These are phyloP conservation scores for Microcos paniculata DNA, from an alignment of 345 rosid species.

Conservation along the genomic window DNA sequence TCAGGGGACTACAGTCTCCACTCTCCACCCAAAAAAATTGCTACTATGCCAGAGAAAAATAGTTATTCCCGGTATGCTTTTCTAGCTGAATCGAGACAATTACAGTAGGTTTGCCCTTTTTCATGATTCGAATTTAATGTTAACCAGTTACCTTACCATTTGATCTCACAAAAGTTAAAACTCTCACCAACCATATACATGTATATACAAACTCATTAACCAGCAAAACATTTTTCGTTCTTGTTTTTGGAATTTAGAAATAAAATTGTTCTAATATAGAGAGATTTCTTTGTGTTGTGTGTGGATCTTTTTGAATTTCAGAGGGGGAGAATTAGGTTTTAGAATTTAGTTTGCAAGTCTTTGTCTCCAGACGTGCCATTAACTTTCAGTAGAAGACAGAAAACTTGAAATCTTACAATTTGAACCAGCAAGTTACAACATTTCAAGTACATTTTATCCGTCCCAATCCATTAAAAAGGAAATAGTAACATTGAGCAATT, in stretches of 20 bases:
- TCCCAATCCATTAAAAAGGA: neutral
- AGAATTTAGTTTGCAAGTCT: neutral
- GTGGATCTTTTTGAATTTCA: neutral
- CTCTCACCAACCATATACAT: no score
- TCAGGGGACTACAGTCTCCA: conserved; percentile 5
- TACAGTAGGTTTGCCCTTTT: neutral
- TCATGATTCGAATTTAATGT: neutral
- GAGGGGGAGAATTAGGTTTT: neutral
- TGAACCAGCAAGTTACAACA: neutral
- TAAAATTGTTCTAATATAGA: neutral
- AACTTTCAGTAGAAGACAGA: neutral
- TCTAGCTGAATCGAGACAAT: conserved; percentile 1
- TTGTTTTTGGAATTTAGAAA: neutral
- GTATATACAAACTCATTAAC: neutral
- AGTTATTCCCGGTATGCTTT: neutral
- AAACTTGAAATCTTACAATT: neutral
- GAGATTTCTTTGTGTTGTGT: neutral
- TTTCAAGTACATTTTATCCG: neutral
- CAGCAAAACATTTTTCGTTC: neutral
- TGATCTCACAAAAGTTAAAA: no score
- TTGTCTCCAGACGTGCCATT: neutral
- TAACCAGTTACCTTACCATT: neutral
- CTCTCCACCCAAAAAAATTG: neutral
- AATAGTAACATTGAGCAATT: neutral
- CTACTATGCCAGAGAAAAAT: neutral